Evolutionary conservation across 2,329 filamentous ascomycete genomes (phyloP).

Genomic region (Fusarium ramigenum): DNA sequence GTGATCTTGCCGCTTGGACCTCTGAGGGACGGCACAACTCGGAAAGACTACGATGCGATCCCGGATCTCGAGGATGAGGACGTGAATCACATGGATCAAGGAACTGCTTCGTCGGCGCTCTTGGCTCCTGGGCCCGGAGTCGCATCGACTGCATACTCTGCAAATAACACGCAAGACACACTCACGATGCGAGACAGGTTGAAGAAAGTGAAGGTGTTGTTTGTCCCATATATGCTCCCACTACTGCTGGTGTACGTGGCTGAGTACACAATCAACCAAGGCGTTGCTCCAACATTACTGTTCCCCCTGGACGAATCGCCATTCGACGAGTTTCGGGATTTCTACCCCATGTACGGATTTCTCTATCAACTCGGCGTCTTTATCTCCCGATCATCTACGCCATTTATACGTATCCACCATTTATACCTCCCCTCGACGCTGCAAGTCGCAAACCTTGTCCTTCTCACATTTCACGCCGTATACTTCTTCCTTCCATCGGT

Average conservation of each 20-base stretch:
- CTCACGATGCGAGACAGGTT: conserved; percentile 62
- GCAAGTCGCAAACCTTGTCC: conserved; percentile 78
- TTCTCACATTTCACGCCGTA: conserved; percentile 81
- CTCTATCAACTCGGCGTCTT: conserved; percentile 97
- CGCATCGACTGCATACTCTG: conserved; percentile 53
- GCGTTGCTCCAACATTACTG: conserved; percentile 86
- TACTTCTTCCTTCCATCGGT: conserved; percentile 85
- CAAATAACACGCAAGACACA: conserved; percentile 39
- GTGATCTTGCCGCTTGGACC: conserved; percentile 76
- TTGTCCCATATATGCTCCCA: conserved; percentile 87
- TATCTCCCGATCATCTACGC: conserved; percentile 89
- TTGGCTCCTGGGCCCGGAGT: conserved; percentile 54
- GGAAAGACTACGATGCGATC: conserved; percentile 65
- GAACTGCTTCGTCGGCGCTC: conserved; percentile 58
- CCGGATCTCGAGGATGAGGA: conserved; percentile 53
- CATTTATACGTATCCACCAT: conserved; percentile 82
- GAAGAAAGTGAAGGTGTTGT: conserved; percentile 72
- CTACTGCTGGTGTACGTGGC: conserved; percentile 92
- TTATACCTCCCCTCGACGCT: conserved; percentile 86
- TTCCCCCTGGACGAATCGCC: conserved; percentile 82
- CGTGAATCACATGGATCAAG: conserved; percentile 48
- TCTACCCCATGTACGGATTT: conserved; percentile 94
- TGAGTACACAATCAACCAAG: conserved; percentile 98
- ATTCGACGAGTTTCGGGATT: conserved; percentile 82
- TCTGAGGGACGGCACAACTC: conserved; percentile 58